Percentiles rank a stretch among this genome's conserved stretches.
phyloP scores from a whole-genome alignment of 2,329 filamentous ascomycete genomes.

The Raffaelea ambrosiae region DNA sequence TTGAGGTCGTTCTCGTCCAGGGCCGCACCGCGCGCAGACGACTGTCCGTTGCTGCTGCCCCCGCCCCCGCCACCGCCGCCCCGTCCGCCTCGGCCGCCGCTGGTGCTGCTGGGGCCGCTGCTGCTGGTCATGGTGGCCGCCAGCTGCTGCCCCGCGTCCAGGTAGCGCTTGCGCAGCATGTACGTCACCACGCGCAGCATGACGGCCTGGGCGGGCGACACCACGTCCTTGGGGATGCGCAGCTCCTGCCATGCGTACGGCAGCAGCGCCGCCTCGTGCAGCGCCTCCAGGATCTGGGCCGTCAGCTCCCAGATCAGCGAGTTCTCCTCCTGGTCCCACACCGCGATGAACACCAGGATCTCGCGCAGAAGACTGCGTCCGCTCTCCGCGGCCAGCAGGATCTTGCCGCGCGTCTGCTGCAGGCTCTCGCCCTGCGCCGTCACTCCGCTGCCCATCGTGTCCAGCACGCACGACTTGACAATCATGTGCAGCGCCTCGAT shows the following conservation, averaged over 20 bases:
- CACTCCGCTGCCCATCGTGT: conserved; percentile 63
- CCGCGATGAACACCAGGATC: conserved; percentile 89
- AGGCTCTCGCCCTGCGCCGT: conserved; percentile 68
- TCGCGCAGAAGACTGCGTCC: conserved; percentile 84
- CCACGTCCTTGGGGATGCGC: conserved; percentile 88
- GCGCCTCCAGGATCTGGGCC: conserved; percentile 88
- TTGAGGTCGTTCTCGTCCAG: conserved; percentile 50
- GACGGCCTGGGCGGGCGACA: conserved; percentile 89
- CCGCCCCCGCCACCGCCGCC: no score
- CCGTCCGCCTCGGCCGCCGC: no score
- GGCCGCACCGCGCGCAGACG: no score
- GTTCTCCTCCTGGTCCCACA: conserved; percentile 91
- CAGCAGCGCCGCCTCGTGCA: conserved; percentile 80
- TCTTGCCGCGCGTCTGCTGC: conserved; percentile 82
- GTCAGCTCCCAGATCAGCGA: conserved; percentile 96
- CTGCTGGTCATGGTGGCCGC: neutral
- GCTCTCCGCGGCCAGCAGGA: conserved; percentile 82
- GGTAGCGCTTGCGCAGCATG: conserved; percentile 55
- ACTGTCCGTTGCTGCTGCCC: no score
- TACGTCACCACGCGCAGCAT: conserved; percentile 85
- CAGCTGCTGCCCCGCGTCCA: conserved; percentile 21
- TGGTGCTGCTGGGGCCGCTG: neutral
- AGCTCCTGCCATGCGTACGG: conserved; percentile 90
- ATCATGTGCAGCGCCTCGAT: conserved; percentile 97
- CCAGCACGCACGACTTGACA: conserved; percentile 87